Base-by-base conservation (phyloP, 2,329 filamentous ascomycete genomes). In the Cordyceps fumosorosea region DNA sequence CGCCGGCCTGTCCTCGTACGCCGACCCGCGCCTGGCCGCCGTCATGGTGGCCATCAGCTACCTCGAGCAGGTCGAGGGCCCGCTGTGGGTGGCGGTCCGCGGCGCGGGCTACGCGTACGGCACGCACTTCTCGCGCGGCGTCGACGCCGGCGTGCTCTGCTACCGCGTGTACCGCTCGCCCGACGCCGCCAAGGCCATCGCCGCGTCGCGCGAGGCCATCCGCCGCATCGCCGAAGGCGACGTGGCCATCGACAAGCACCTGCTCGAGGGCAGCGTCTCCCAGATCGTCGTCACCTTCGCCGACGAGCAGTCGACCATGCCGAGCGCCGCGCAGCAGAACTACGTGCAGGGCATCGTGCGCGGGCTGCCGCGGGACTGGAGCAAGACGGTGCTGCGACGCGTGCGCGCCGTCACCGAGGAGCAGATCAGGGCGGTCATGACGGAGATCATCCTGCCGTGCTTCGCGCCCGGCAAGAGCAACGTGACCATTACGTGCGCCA, bases 81-180 rank as follows among this genome's bases (percentile, higher is more conserved):
- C 95, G 0, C 84, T 99, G 37, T 98, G 95, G 93, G 89, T 89
- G 65, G 91, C 91, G 0, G 90, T 98, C 55, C 91, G 95, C 53
- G 95, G 95, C 62, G 95, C 91, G 50, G 95, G 95, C 51, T 86
- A 98, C 58, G 95, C 95, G 0, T 99, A 99, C 71, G 93, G 93
- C 59, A 88, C 89, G 0, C 86, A 84, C 68, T 96, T 98, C 71
- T 82, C 82, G 51, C 87, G 89, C 52, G 89, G 91, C 70, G 78
- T 90, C 32, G 91, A 95, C 69, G 87, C 86, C 1, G 95, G 93
- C 3, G 85, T 90, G 56, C 78, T 97, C 57, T 88, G 90, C 64
- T 96, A 96, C 77, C 86, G 87, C 60, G 88, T 98, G 48, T 97
- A 96, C 78, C 89, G 93, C 29, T 96, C 91, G 0, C 93, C 95